Evolutionary conservation across 768 basidiomycete species (phyloP).

Genomic region (Phaeotremella skinneri): DNA sequence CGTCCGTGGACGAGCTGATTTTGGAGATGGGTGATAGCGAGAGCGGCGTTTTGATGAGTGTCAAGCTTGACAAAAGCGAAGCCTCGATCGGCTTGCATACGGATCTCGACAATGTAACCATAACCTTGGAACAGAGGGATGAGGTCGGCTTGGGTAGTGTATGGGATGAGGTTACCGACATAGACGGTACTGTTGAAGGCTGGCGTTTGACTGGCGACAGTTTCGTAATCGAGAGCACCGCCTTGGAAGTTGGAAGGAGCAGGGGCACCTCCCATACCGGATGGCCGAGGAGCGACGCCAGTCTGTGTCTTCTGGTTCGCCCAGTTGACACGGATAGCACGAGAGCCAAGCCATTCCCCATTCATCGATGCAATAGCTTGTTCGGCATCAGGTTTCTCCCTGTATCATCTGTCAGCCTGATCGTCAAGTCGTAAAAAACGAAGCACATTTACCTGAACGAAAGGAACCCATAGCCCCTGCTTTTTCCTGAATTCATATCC

Average conservation of each 20-base stretch:
- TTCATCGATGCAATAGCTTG: conserved; percentile 99
- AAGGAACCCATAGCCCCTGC: conserved; percentile 95
- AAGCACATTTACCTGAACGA: conserved; percentile 64
- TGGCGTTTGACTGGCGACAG: conserved; percentile 89
- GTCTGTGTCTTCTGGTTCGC: conserved; percentile 97
- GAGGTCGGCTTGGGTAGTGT: conserved; percentile 93
- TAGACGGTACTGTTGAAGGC: conserved; percentile 95
- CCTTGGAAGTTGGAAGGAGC: conserved; percentile 77
- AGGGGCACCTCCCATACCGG: conserved; percentile 55
- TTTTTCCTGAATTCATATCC: conserved; percentile 99
- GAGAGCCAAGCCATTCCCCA: conserved; percentile 96
- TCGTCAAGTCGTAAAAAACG: neutral
- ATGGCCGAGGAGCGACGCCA: conserved; percentile 53
- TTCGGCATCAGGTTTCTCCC: conserved; percentile 98
- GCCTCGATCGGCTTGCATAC: conserved; percentile 98
- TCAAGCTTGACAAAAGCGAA: conserved; percentile 99
- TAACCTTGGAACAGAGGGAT: conserved; percentile 93
- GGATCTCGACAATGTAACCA: conserved; percentile 96
- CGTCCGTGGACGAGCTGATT: conserved; percentile 96
- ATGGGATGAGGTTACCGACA: conserved; percentile 97
- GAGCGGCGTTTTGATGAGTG: conserved; percentile 95
- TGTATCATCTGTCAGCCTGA: conserved; percentile 20
- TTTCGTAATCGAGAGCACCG: conserved; percentile 61
- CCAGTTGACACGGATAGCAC: conserved; percentile 99
- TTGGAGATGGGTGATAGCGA: conserved; percentile 95